Evolutionary conservation across 495 filamentous ascomycete species (phyloP).

Genomic region (Tirmania nivea): DNA sequence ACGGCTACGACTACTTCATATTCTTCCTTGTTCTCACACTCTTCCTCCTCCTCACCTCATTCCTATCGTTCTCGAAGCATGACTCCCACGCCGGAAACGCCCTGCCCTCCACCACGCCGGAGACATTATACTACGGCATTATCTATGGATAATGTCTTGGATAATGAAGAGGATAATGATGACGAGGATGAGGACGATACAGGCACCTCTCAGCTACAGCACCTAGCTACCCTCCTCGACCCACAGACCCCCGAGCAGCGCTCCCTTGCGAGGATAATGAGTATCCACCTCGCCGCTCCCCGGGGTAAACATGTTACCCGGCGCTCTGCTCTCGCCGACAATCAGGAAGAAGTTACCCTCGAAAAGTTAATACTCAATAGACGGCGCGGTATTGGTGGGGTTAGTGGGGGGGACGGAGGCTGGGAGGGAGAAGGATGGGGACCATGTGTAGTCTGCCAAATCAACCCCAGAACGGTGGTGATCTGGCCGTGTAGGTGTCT

Average conservation of each 20-base stretch:
- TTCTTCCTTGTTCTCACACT: neutral
- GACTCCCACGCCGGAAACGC: neutral
- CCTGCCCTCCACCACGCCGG: neutral
- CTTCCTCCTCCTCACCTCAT: neutral
- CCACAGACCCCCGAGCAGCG: conserved; percentile 56
- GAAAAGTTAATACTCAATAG: conserved; percentile 52
- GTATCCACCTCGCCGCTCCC: conserved; percentile 64
- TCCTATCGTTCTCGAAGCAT: neutral
- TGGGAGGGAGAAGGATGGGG: conserved; percentile 46
- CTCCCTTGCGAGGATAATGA: conserved; percentile 59
- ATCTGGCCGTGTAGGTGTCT: conserved; percentile 94
- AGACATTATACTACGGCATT: neutral
- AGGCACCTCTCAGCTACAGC: conserved; percentile 19
- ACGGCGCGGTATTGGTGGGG: conserved; percentile 15
- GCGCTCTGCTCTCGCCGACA: conserved; percentile 39
- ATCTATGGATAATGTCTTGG: conserved; percentile 19
- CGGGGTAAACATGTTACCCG: conserved; percentile 15
- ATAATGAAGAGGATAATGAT: conserved; percentile 23
- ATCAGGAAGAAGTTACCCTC: conserved; percentile 54
- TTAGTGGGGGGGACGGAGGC: conserved; percentile 45
- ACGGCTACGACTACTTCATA: too few species aligned
- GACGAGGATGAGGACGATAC: conserved; percentile 22
- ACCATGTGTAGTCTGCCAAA: conserved; percentile 88
- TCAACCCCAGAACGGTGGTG: conserved; percentile 65
- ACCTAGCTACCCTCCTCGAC: conserved; percentile 63